Percentiles rank a stretch among this genome's conserved stretches.
These are phyloP conservation scores for Adansonia digitata DNA, from an alignment of 345 rosid genomes.

Conservation along the genomic window DNA sequence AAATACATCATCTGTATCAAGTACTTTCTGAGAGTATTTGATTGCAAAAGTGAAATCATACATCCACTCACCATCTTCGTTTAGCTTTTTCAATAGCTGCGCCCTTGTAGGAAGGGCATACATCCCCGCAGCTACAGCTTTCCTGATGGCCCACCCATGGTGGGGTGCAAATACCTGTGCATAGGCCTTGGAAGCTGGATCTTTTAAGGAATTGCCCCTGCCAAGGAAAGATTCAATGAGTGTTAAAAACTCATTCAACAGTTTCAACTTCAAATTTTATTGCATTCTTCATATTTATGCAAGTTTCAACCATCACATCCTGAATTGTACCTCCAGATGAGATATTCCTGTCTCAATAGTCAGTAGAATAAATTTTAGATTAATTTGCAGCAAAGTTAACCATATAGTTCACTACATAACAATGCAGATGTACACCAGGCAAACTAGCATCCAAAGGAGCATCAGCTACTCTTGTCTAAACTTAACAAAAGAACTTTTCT, in stretches of 20 bases:
- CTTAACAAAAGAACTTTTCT: not conserved
- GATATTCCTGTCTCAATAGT: not conserved
- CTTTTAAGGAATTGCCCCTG: constrained; percentile 81
- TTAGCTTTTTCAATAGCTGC: constrained; percentile 68
- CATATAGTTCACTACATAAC: not conserved
- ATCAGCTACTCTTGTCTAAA: not conserved
- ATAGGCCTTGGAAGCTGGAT: constrained; percentile 88
- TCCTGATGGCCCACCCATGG: constrained; percentile 93
- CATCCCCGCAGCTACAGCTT: constrained; percentile 92
- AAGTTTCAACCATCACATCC: not conserved
- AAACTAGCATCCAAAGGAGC: not conserved
- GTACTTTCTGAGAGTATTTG: not conserved
- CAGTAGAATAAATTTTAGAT: not conserved
- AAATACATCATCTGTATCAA: not conserved
- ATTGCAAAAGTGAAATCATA: constrained; percentile 20
- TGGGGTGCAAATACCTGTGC: constrained; percentile 89
- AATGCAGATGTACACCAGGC: not conserved
- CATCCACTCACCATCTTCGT: constrained; percentile 73
- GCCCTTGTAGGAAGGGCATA: constrained; percentile 86
- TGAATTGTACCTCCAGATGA: not conserved
- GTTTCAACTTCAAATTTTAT: not conserved
- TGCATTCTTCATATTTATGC: not conserved
- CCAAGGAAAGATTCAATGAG: constrained; percentile 8
- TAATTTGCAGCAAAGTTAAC: not conserved
- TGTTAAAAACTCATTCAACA: not conserved